These are phyloP conservation scores for Epicoccum nigrum DNA, from an alignment of 2,329 filamentous ascomycete species.

Conservation along the genomic window DNA sequence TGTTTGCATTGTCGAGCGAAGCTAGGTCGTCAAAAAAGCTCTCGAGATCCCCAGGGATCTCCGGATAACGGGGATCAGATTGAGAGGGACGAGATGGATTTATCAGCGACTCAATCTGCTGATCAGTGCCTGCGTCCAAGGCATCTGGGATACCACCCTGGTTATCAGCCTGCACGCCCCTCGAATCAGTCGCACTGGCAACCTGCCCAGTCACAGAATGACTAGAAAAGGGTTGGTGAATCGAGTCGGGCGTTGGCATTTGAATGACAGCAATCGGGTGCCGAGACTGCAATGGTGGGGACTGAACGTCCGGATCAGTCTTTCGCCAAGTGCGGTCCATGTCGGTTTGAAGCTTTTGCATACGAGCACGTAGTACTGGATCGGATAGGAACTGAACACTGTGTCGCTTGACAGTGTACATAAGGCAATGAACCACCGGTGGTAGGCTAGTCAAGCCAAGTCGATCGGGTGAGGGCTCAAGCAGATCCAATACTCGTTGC, in stretches of 20 bases:
- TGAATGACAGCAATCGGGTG: slow-evolving; percentile 16
- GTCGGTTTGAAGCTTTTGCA: slow-evolving; percentile 27
- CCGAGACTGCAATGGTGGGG: slow-evolving; percentile 6
- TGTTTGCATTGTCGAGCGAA: slow-evolving; percentile 60
- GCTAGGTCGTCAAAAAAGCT: slow-evolving; percentile 65
- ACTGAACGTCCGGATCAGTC: neutral
- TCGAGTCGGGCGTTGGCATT: slow-evolving; percentile 29
- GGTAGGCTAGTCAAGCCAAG: slow-evolving; percentile 36
- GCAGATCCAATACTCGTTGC: slow-evolving; percentile 25
- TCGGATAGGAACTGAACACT: slow-evolving; percentile 21
- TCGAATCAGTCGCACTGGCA: neutral
- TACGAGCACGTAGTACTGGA: slow-evolving; percentile 20
- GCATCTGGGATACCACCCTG: slow-evolving; percentile 21
- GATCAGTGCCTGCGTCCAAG: slow-evolving; percentile 7
- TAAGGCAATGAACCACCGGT: slow-evolving; percentile 34
- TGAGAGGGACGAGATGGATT: slow-evolving; percentile 6
- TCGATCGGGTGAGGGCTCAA: slow-evolving; percentile 33
- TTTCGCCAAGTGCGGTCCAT: slow-evolving; percentile 22
- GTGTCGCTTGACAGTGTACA: slow-evolving; percentile 29
- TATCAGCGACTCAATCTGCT: slow-evolving; percentile 8
- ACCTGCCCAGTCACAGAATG: slow-evolving; percentile 4
- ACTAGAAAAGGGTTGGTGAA: slow-evolving; percentile 21
- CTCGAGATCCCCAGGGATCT: slow-evolving; percentile 53
- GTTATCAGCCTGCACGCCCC: slow-evolving; percentile 9
- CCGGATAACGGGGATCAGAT: slow-evolving; percentile 38